Evolutionary conservation across 2,329 filamentous ascomycete genomes (phyloP), one percentile per base, ranked within the genome.

Genomic region (Rugonectria rugulosa): DNA sequence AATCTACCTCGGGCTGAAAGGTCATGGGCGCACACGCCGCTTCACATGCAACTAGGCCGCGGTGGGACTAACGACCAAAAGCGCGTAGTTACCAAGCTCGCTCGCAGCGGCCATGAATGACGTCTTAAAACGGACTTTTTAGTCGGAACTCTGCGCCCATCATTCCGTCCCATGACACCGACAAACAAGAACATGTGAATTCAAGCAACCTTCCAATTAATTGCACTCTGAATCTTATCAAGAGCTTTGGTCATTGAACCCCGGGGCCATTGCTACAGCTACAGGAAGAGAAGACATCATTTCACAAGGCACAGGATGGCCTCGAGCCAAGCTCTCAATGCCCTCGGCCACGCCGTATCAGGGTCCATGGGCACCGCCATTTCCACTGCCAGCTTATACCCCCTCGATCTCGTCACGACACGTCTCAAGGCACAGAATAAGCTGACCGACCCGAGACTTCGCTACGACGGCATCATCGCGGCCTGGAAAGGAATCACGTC

Each of bases 341-440:
- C 91, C 27, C 78, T 96, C 8, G 89, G 91, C 38, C 92, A 96
- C 77, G 92, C 91, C 49, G 73, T 91, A 26, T 92, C 92, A 4
- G 92, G 92, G 46, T 89, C 91, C 5, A 78, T 87, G 0, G 92
- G 91, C 29, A 89, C 91, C 1, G 89, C 90, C 14, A 82, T 94
- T 56, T 90, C 92, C 10, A 94, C 93, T 65, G 81, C 92, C 41
- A 75, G 87, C 50, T 87, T 91, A 6, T 96, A 96, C 70, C 93
- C 92, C 2, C 82, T 96, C 53, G 89, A 91, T 66, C 83, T 96
- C 37, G 85, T 95, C 59, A 88, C 92, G 51, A 92, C 92, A 21
- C 85, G 92, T 23, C 81, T 96, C 41, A 92, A 96, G 74, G 89
- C 91, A 3, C 91, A 95, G 75, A 82, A 82, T 34, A 84, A 84